These are phyloP conservation scores for Salmacisia buchloeana DNA, from an alignment of 1,284 basidiomycete species.

Conservation along the genomic window DNA sequence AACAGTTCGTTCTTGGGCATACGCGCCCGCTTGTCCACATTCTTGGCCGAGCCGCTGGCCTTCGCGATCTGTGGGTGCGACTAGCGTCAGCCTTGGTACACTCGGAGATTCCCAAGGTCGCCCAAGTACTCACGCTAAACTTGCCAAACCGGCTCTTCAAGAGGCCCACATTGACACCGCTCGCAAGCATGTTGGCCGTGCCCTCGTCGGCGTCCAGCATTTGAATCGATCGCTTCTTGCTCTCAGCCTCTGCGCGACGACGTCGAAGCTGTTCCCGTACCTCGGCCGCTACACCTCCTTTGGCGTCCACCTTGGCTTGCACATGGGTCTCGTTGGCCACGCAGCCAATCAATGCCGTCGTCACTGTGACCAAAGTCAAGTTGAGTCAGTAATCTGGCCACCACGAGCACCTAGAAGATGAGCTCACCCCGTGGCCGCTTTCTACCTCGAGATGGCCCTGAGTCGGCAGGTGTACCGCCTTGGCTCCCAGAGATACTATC, in stretches of 20 bases:
- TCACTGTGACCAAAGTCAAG: slow-evolving; percentile 17
- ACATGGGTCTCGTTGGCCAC: slow-evolving; percentile 15
- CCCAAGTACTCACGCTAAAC: slow-evolving; percentile 9
- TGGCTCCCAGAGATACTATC: neutral
- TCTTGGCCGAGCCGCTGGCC: slow-evolving; percentile 11
- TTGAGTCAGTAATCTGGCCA: slow-evolving; percentile 21
- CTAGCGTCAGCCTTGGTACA: too few species aligned
- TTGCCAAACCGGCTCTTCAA: neutral
- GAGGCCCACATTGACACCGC: slow-evolving; percentile 37
- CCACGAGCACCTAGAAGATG: neutral
- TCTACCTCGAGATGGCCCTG: neutral
- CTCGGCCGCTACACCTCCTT: slow-evolving; percentile 44
- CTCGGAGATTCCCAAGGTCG: too few species aligned
- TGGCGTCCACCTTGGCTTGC: slow-evolving; percentile 2
- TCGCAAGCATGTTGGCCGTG: slow-evolving; percentile 49
- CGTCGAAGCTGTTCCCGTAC: slow-evolving; percentile 54
- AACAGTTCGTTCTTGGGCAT: slow-evolving; percentile 82
- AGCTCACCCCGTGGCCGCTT: slow-evolving; percentile 2
- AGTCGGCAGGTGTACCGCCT: neutral
- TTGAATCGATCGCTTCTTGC: slow-evolving; percentile 53
- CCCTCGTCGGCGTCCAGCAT: slow-evolving; percentile 51
- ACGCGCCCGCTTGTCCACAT: slow-evolving; percentile 69
- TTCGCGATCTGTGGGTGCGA: slow-evolving; percentile 17
- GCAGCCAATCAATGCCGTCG: slow-evolving; percentile 9
- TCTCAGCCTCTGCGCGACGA: slow-evolving; percentile 51